Percentiles rank a stretch among this genome's conserved stretches.
These are phyloP conservation scores for Calendula officinalis DNA, from an alignment of 129 eudicot genomes.

Conservation along the genomic window DNA sequence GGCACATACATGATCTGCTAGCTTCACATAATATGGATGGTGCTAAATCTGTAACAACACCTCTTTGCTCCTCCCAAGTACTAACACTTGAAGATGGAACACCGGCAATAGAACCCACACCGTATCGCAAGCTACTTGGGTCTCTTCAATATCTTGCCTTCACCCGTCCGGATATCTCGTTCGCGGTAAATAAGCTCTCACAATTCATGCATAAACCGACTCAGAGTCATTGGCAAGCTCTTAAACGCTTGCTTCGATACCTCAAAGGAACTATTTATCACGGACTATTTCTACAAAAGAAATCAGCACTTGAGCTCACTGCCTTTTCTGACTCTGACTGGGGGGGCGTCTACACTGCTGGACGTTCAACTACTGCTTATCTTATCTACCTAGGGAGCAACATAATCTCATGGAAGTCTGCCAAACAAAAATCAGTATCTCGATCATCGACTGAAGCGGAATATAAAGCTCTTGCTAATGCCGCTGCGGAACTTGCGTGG, in stretches of 20 bases:
- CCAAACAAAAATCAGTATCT: neutral
- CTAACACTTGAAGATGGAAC: neutral
- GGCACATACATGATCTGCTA: neutral
- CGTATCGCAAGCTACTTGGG: neutral
- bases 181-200: no score
- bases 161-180: no score
- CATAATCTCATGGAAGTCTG: neutral
- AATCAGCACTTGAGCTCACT: neutral
- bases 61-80: neutral
- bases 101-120: neutral
- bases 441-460: neutral
- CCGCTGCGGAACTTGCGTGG: neutral
- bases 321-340: neutral
- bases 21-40: neutral
- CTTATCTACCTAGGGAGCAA: neutral
- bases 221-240: neutral
- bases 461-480: conserved; percentile 1
- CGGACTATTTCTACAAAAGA: neutral
- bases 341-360: neutral
- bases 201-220: neutral
- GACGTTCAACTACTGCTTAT: neutral
- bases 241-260: neutral
- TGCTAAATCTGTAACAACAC: neutral
- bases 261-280: conserved; percentile 2
- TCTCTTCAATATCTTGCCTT: neutral